Evolutionary conservation across 257 asterid species (phyloP).

Genomic region (Ocimum tenuiflorum): DNA sequence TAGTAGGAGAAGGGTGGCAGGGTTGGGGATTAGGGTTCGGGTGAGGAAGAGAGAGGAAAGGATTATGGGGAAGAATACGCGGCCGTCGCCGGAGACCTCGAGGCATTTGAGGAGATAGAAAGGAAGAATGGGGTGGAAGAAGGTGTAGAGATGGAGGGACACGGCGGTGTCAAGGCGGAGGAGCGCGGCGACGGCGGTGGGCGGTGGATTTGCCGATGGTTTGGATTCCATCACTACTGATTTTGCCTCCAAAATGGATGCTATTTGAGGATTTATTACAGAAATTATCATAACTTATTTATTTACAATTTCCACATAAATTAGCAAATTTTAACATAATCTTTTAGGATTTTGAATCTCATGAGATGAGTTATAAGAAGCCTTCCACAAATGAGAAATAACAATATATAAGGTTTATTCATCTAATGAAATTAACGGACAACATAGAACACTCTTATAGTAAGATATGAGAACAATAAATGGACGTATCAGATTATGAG

Average conservation of each 20-base stretch:
- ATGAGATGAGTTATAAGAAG: no score
- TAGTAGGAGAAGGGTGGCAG: constrained; percentile 32
- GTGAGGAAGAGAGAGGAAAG: constrained; percentile 44
- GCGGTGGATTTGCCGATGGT: constrained; percentile 15
- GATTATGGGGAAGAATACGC: constrained; percentile 69
- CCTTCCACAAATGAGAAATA: no score
- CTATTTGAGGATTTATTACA: no score
- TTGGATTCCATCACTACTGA: constrained; percentile 24
- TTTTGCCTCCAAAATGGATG: not conserved
- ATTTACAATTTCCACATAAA: no score
- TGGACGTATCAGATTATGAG: no score
- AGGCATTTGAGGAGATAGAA: constrained; percentile 61
- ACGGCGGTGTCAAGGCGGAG: constrained; percentile 61
- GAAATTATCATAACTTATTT: no score
- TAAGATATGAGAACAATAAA: no score
- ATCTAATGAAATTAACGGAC: no score
- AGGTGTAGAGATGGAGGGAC: constrained; percentile 61
- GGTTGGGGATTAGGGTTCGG: constrained; percentile 16
- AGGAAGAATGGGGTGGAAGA: constrained; percentile 68
- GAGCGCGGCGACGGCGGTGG: constrained; percentile 24
- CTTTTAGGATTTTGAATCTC: no score
- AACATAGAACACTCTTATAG: no score
- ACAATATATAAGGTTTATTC: no score
- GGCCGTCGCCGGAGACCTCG: constrained; percentile 92
- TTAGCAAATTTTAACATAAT: no score